Evolutionary conservation across 352 stramenopile species (phyloP).

Genomic region (Stramenopiles sp.): DNA sequence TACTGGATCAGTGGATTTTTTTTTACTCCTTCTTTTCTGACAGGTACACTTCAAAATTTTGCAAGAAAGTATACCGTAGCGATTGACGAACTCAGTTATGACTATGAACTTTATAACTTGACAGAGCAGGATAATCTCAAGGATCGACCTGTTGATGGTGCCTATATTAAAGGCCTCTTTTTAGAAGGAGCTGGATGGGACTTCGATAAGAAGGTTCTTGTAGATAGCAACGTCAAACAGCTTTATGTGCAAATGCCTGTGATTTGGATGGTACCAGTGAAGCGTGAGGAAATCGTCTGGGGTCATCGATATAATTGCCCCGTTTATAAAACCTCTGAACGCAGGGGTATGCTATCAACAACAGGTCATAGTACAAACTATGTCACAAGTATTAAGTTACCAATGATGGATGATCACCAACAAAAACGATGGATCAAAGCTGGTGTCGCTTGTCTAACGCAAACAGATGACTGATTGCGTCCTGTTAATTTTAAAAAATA

Average conservation of each 20-base stretch:
- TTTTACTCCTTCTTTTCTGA: constrained; percentile 81
- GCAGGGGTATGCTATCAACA: constrained; percentile 65
- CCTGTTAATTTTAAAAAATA: too few relatives aligned
- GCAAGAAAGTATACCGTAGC: constrained; percentile 63
- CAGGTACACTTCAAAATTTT: constrained; percentile 73
- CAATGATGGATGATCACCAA: constrained; percentile 52
- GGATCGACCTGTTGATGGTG: constrained; percentile 48
- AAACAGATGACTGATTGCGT: constrained; percentile 65
- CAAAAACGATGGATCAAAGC: constrained; percentile 85
- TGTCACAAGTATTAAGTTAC: constrained; percentile 75
- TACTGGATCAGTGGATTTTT: constrained; percentile 83
- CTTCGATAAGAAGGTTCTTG: constrained; percentile 35
- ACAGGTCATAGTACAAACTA: constrained; percentile 85
- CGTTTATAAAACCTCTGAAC: constrained; percentile 73
- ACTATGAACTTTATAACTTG: not conserved
- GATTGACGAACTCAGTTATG: constrained; percentile 62
- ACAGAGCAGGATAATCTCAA: constrained; percentile 9
- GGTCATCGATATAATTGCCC: constrained; percentile 70
- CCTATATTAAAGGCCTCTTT: constrained; percentile 64
- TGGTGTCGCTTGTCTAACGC: constrained; percentile 75
- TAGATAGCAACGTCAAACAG: constrained; percentile 54
- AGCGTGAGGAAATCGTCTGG: constrained; percentile 50
- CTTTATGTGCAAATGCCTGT: constrained; percentile 60
- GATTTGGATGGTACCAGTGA: constrained; percentile 38
- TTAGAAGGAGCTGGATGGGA: constrained; percentile 69